These are phyloP conservation scores for Ramularia collo-cygni DNA, from an alignment of 2,329 filamentous ascomycete species.

Conservation along the genomic window DNA sequence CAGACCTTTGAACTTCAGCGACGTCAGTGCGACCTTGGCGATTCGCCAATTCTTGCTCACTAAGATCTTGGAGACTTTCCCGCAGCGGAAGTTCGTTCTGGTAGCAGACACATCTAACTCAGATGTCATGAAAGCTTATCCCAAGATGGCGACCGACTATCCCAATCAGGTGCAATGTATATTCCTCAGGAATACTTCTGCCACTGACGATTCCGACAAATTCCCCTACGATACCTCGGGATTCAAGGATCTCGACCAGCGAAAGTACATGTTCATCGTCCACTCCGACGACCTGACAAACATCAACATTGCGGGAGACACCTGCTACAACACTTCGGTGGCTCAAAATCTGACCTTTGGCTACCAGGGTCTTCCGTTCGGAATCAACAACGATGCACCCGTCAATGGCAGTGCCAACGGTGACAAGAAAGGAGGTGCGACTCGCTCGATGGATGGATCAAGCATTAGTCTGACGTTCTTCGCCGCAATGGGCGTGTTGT, in stretches of 20 bases:
- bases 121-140: constrained; percentile 61
- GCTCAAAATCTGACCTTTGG: constrained; percentile 66
- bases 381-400: constrained; percentile 15
- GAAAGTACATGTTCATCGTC: constrained; percentile 72
- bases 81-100: constrained; percentile 66
- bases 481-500: constrained; percentile 15
- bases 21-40: constrained; percentile 61
- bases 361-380: constrained; percentile 46
- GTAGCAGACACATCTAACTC: constrained; percentile 70
- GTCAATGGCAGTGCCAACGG: constrained; percentile 23
- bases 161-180: constrained; percentile 71
- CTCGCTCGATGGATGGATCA: background rate
- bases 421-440: constrained; percentile 5
- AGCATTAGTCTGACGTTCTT: constrained; percentile 18
- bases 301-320: constrained; percentile 60
- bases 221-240: constrained; percentile 71
- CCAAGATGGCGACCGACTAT: constrained; percentile 53
- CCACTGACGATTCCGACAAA: constrained; percentile 58
- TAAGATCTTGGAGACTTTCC: constrained; percentile 69
- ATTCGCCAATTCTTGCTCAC: constrained; percentile 64
- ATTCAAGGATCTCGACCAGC: constrained; percentile 60
- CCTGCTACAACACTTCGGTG: constrained; percentile 60
- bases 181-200: constrained; percentile 65
- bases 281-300: constrained; percentile 61
- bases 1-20: constrained; percentile 71